A percentile compares a stretch with the other conserved stretches of the same genome.
These are phyloP conservation scores for Backusella tarrabulga DNA, from an alignment of 192 early-diverging fungal genomes.

Conservation along the genomic window DNA sequence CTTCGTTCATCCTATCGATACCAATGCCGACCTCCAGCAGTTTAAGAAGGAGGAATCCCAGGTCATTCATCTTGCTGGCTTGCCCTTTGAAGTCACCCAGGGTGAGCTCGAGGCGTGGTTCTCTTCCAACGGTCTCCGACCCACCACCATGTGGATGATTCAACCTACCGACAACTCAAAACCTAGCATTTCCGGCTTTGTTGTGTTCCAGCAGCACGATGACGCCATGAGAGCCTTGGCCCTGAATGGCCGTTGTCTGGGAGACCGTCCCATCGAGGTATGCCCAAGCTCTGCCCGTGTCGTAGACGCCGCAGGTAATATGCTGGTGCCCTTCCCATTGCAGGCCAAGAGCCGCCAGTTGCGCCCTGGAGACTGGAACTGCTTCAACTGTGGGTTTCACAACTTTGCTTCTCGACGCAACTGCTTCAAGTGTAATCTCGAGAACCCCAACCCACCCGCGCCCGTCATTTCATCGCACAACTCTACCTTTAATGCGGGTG, in stretches of 20 bases:
- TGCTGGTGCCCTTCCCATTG: constrained; percentile 54
- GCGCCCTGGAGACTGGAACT: constrained; percentile 76
- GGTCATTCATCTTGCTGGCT: constrained; percentile 60
- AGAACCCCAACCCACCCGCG: constrained; percentile 39
- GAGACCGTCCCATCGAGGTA: constrained; percentile 60
- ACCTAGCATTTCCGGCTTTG: constrained; percentile 65
- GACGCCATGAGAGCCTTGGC: constrained; percentile 62
- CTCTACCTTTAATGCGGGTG: constrained; percentile 48
- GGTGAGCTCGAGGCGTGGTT: constrained; percentile 62
- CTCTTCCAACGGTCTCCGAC: constrained; percentile 47
- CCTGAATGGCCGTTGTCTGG: constrained; percentile 62
- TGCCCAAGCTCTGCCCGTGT: constrained; percentile 59
- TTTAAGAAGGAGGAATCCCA: constrained; percentile 64
- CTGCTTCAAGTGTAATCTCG: constrained; percentile 68
- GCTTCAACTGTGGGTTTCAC: constrained; percentile 64
- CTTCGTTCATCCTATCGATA: constrained; percentile 62
- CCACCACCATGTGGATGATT: constrained; percentile 62
- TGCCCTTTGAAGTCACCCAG: constrained; percentile 62
- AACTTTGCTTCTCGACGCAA: constrained; percentile 66
- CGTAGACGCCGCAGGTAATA: constrained; percentile 55
- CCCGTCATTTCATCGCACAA: constrained; percentile 11
- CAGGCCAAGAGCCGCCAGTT: constrained; percentile 40
- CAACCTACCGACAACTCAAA: constrained; percentile 52
- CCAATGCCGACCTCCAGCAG: constrained; percentile 56
- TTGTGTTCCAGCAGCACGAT: constrained; percentile 59